Percentiles rank a stretch among this genome's conserved stretches.
Conservation (phyloP, 257 asterid species). For the Solanum commersonii region DNA sequence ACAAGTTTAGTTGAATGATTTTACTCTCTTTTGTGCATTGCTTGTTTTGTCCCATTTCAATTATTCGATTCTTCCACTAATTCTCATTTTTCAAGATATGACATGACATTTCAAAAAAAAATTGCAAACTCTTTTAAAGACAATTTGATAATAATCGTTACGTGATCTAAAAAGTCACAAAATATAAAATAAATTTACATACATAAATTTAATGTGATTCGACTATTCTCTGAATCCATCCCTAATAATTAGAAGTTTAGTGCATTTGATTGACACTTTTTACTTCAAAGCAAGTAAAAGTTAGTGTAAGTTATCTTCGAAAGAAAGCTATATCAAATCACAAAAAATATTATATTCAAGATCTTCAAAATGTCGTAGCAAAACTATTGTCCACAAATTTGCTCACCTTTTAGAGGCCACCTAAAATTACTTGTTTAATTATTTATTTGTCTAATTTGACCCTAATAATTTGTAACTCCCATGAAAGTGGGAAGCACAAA, state of each 20-base stretch:
- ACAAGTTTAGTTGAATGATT: neutral
- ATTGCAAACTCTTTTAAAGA: neutral
- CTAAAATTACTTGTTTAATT: neutral
- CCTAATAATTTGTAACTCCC: neutral
- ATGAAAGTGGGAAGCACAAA: neutral
- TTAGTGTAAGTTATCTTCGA: neutral
- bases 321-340: neutral
- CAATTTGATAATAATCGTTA: neutral
- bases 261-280: neutral
- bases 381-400: neutral
- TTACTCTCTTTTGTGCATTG: neutral
- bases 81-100: neutral
- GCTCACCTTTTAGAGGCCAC: neutral
- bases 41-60: neutral
- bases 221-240: rapidly evolving
- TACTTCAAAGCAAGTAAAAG: neutral
- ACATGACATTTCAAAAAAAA: too few species aligned
- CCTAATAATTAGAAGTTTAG: neutral
- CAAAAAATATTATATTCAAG: neutral
- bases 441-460: neutral
- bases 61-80: neutral
- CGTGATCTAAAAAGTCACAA: neutral
- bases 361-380: neutral
- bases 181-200: rapidly evolving
- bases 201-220: neutral